Conservation (phyloP, 352 stramenopile species). For the Phytophthora pisi region DNA sequence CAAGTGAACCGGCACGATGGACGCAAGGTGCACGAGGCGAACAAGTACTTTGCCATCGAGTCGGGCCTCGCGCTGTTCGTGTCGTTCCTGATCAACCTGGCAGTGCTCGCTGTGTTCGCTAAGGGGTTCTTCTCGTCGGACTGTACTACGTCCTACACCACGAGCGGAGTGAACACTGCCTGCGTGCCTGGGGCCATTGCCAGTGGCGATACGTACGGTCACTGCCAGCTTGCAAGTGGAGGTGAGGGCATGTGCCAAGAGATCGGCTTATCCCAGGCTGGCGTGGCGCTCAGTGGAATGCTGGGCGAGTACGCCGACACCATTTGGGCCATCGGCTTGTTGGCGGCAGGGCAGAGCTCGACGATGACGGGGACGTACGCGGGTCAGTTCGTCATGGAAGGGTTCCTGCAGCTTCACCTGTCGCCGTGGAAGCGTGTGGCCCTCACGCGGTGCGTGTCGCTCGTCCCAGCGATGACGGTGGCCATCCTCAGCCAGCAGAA, state of each 20-base stretch:
- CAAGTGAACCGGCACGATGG: conserved; percentile 62
- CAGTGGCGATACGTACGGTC: conserved; percentile 51
- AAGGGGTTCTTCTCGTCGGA: conserved; percentile 92
- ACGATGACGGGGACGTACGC: conserved; percentile 98
- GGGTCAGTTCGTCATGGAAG: conserved; percentile 97
- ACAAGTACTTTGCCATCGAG: conserved; percentile 96
- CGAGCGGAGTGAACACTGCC: conserved; percentile 64
- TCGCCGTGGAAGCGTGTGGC: conserved; percentile 82
- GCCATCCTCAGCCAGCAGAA: conserved; percentile 87
- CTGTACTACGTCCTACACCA: conserved; percentile 60
- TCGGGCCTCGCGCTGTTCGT: conserved; percentile 90
- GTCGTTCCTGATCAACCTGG: conserved; percentile 96
- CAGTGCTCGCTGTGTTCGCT: conserved; percentile 92
- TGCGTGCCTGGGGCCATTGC: conserved; percentile 68
- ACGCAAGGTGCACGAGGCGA: conserved; percentile 82
- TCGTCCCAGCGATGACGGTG: conserved; percentile 88
- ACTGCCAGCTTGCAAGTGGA: conserved; percentile 66
- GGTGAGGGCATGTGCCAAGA: conserved; percentile 75
- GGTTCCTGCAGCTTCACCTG: conserved; percentile 93
- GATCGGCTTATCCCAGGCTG: conserved; percentile 90
- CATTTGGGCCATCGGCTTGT: conserved; percentile 94
- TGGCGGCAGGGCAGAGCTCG: conserved; percentile 94
- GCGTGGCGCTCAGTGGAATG: conserved; percentile 78
- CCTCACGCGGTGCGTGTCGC: conserved; percentile 91
- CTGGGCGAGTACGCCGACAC: conserved; percentile 83